Conservation (phyloP, 2,329 filamentous ascomycete genomes). For the Talaromyces sp. region DNA sequence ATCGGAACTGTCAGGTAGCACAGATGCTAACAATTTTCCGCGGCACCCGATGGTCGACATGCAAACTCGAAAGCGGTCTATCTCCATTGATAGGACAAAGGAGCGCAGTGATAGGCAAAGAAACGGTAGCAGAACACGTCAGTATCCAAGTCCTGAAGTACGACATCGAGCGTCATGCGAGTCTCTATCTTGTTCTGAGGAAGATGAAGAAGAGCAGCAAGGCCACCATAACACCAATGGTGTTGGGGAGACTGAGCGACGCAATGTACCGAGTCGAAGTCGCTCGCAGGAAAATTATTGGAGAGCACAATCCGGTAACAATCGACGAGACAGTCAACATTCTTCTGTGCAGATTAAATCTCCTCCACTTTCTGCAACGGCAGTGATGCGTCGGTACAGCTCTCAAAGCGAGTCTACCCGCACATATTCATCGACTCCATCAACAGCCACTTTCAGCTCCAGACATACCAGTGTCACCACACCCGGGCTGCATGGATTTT, state of each 20-base stretch:
- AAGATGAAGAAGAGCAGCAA: slow-evolving; percentile 2
- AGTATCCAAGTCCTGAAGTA: neutral
- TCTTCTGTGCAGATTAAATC: slow-evolving; percentile 30
- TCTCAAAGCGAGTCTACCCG: slow-evolving; percentile 27
- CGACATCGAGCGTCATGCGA: slow-evolving; percentile 9
- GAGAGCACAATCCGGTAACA: slow-evolving; percentile 15
- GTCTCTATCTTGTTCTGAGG: slow-evolving; percentile 8
- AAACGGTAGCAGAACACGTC: neutral
- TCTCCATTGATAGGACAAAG: slow-evolving; percentile 9
- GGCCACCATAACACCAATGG: neutral
- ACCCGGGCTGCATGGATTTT: slow-evolving; percentile 22
- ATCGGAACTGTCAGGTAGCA: neutral
- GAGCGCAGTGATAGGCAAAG: neutral
- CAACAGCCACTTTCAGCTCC: slow-evolving; percentile 30
- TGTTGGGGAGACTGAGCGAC: neutral
- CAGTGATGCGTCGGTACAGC: slow-evolving; percentile 37
- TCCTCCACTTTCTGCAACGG: slow-evolving; percentile 36
- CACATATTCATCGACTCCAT: slow-evolving; percentile 27
- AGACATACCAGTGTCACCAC: slow-evolving; percentile 33
- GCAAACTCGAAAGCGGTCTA: slow-evolving; percentile 11
- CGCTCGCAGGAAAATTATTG: slow-evolving; percentile 6
- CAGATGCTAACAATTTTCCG: slow-evolving; percentile 6
- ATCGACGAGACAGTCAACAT: slow-evolving; percentile 13
- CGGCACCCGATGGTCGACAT: slow-evolving; percentile 18
- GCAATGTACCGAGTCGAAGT: neutral